Percentiles rank a stretch among this genome's conserved stretches.
These are phyloP conservation scores for Thraustochytrium striatum DNA, from an alignment of 352 stramenopile species.

Conservation along the genomic window DNA sequence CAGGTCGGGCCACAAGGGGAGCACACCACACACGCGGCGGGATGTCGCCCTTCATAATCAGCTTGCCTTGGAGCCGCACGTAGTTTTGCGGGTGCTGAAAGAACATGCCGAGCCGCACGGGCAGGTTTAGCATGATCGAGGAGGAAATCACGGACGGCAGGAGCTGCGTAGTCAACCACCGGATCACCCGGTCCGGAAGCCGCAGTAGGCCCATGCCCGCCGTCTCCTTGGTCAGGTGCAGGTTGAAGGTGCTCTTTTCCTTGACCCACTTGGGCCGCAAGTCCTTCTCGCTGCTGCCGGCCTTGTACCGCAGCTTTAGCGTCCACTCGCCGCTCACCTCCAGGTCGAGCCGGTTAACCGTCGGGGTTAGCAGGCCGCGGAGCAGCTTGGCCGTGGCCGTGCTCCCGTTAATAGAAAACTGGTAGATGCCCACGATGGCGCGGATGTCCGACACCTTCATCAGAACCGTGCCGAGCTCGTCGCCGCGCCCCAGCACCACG, in stretches of 20 bases:
- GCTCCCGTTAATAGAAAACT: constrained; percentile 45
- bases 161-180: constrained; percentile 38
- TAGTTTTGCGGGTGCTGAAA: constrained; percentile 42
- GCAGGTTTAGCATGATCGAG: constrained; percentile 34
- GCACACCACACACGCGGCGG: constrained; percentile 35
- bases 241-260: constrained; percentile 26
- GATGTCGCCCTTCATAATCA: constrained; percentile 37
- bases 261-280: constrained; percentile 40
- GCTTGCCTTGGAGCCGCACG: constrained; percentile 4
- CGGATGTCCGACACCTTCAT: constrained; percentile 36
- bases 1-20: constrained; percentile 11
- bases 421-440: constrained; percentile 44
- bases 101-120: constrained; percentile 18
- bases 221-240: constrained; percentile 41
- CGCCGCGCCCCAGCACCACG: constrained; percentile 17
- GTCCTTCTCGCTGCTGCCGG: neutral
- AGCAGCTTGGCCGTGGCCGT: constrained; percentile 13
- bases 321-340: constrained; percentile 22
- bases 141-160: constrained; percentile 30
- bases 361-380: constrained; percentile 35
- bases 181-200: constrained; percentile 23
- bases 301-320: constrained; percentile 44
- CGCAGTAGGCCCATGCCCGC: neutral
- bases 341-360: constrained; percentile 42
- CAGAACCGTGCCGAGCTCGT: constrained; percentile 18